Percentiles rank a stretch among this genome's conserved stretches.
phyloP scores from a whole-genome alignment of 257 asterid genomes.

The Solanum arcanum region DNA sequence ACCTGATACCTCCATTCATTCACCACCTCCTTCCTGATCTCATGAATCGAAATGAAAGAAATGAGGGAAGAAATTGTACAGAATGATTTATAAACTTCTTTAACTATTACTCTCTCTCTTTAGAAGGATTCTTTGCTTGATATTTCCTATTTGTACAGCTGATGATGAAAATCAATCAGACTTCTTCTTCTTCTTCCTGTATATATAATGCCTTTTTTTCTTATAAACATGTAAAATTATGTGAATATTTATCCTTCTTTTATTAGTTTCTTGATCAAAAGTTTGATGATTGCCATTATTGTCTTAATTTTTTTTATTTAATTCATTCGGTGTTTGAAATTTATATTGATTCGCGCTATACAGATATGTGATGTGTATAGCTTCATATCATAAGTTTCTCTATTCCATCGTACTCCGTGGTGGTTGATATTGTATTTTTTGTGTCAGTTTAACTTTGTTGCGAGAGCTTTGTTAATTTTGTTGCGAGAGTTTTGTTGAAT shows the following conservation, averaged over 20 bases:
- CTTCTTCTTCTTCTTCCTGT: background rate
- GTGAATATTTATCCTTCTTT: background rate
- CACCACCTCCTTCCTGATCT: constrained; percentile 84
- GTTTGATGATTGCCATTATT: background rate
- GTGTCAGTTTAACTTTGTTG: background rate
- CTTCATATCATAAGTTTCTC: background rate
- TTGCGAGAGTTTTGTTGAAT: too few species aligned
- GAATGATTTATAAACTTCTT: constrained; percentile 9
- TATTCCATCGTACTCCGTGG: background rate
- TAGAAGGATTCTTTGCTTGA: constrained; percentile 13
- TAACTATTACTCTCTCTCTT: background rate
- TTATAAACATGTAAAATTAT: background rate
- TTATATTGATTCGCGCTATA: background rate
- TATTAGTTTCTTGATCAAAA: background rate
- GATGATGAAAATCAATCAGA: constrained; percentile 2
- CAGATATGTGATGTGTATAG: background rate
- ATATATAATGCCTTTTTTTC: background rate
- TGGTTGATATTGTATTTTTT: background rate
- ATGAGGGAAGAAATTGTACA: constrained; percentile 82
- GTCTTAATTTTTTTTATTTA: background rate
- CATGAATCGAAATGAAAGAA: constrained; percentile 45
- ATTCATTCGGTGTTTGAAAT: background rate
- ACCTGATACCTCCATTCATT: constrained; percentile 67
- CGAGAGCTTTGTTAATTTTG: too few species aligned
- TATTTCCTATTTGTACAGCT: background rate